Conservation (phyloP, 78 protist genomes). For the Dictyostelium firmibasis region DNA sequence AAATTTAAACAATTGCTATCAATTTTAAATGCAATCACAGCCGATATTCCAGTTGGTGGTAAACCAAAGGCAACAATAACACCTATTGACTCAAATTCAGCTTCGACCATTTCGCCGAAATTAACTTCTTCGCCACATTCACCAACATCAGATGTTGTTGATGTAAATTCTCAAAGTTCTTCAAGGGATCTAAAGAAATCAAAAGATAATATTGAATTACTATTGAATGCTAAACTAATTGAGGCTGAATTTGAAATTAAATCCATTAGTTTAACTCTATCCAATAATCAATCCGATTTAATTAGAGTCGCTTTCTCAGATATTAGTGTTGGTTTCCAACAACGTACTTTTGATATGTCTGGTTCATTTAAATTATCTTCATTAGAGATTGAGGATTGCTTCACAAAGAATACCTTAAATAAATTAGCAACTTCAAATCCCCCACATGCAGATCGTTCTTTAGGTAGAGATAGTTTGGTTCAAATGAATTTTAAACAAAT, state of each 20-base stretch:
- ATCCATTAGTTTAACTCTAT: slow-evolving; percentile 16
- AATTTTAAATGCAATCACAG: neutral
- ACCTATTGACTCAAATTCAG: neutral
- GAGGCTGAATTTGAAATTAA: neutral
- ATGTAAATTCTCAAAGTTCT: neutral
- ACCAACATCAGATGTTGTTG: too few species aligned
- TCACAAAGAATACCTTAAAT: slow-evolving; percentile 35
- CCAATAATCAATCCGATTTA: slow-evolving; percentile 29
- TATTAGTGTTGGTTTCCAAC: neutral
- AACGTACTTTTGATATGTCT: slow-evolving; percentile 49
- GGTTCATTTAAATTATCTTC: slow-evolving; percentile 21
- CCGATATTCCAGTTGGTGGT: neutral
- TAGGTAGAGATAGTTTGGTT: neutral
- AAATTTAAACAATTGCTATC: slow-evolving; percentile 32
- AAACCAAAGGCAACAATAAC: neutral
- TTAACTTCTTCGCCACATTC: neutral
- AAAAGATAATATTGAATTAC: neutral
- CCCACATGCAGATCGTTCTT: slow-evolving; percentile 1
- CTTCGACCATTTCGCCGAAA: neutral
- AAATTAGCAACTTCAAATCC: slow-evolving; percentile 71
- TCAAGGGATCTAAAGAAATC: neutral
- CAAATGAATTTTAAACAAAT: slow-evolving; percentile 42
- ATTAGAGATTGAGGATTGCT: slow-evolving; percentile 46
- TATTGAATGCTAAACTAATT: neutral
- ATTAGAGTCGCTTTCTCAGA: slow-evolving; percentile 13